Conservation (phyloP, 768 basidiomycete species). For the Saitozyma podzolica region DNA sequence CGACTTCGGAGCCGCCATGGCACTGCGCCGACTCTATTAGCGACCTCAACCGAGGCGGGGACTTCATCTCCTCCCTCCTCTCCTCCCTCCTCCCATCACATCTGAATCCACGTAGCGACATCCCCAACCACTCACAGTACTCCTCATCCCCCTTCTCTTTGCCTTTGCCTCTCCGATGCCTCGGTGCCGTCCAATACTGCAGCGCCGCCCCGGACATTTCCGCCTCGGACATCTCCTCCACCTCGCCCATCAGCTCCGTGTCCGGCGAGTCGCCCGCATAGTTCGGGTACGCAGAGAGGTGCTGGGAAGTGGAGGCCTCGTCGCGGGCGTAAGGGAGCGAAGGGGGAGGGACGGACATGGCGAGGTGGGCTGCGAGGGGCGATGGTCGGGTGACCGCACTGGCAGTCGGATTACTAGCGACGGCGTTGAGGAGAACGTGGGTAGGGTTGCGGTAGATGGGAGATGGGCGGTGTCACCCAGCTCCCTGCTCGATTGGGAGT, state of each 20-base stretch:
- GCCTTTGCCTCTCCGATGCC: slow-evolving; percentile 88
- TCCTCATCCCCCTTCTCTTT: slow-evolving; percentile 61
- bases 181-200: slow-evolving; percentile 59
- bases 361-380: not conserved
- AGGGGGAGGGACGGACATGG: slow-evolving; percentile 19
- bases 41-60: slow-evolving; percentile 2
- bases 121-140: slow-evolving; percentile 20
- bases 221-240: slow-evolving; percentile 1
- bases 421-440: no score
- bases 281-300: slow-evolving; percentile 25
- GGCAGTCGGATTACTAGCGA: no score
- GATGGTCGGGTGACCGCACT: no score
- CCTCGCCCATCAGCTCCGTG: slow-evolving; percentile 11
- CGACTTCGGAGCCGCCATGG: slow-evolving; percentile 84
- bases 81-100: not conserved
- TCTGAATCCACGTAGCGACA: not conserved
- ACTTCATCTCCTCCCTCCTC: not conserved
- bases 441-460: no score
- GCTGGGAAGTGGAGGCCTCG: slow-evolving; percentile 43
- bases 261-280: slow-evolving; percentile 8
- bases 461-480: no score
- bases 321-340: slow-evolving; percentile 46
- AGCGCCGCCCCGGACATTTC: slow-evolving; percentile 29
- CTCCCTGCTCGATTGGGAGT: no score
- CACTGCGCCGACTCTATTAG: slow-evolving; percentile 22